A percentile compares a stretch with the other conserved stretches of the same genome.
These are phyloP conservation scores for Solanum tarapatanum DNA, from an alignment of 257 asterid genomes.

Conservation along the genomic window DNA sequence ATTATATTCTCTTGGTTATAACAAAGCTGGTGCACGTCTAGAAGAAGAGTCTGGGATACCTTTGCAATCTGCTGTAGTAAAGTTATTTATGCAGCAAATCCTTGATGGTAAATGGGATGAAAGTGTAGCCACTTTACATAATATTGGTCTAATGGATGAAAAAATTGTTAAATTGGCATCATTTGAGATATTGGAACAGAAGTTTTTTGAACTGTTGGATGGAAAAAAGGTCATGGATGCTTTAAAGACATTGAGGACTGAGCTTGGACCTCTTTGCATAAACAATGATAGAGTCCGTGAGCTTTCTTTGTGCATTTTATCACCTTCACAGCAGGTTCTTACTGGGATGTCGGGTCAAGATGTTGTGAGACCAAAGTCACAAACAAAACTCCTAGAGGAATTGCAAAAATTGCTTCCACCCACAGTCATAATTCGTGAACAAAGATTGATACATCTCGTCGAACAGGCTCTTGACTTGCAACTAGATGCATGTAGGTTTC, in stretches of 20 bases:
- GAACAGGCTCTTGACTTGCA: constrained; percentile 82
- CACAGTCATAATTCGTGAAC: constrained; percentile 54
- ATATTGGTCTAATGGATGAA: constrained; percentile 47
- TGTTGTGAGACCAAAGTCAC: constrained; percentile 27
- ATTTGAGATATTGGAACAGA: constrained; percentile 66
- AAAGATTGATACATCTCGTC: constrained; percentile 65
- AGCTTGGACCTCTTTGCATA: constrained; percentile 49
- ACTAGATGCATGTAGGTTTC: constrained; percentile 59
- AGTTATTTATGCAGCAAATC: constrained; percentile 54
- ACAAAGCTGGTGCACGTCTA: constrained; percentile 46
- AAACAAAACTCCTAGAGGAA: constrained; percentile 47
- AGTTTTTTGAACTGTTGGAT: constrained; percentile 53
- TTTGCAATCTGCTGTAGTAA: constrained; percentile 46
- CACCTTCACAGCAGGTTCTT: constrained; percentile 23
- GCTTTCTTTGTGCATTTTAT: constrained; percentile 46
- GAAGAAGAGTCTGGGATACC: constrained; percentile 77
- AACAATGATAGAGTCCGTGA: constrained; percentile 47
- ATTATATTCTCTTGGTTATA: constrained; percentile 71
- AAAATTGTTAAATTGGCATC: constrained; percentile 46
- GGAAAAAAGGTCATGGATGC: constrained; percentile 61
- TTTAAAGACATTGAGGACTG: constrained; percentile 64
- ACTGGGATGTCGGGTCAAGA: constrained; percentile 23
- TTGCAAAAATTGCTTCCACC: constrained; percentile 70
- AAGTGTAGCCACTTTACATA: constrained; percentile 42
- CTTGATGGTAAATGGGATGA: constrained; percentile 83